Evolutionary conservation across 345 rosid species (phyloP).

Genomic region (Dipteronia sinensis): DNA sequence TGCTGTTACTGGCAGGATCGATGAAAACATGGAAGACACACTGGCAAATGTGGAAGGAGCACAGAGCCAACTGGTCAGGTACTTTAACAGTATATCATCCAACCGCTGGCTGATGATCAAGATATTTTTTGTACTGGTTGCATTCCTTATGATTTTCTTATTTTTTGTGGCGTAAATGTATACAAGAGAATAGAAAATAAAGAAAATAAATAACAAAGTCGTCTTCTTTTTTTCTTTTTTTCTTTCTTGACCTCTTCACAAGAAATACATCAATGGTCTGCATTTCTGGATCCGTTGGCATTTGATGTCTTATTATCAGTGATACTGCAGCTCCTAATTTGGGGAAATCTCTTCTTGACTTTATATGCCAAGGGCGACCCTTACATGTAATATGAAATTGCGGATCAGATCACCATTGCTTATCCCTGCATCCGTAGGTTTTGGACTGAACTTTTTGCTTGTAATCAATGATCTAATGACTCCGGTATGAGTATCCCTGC

Average conservation of each 20-base stretch:
- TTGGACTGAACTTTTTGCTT: background rate
- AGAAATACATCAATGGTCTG: background rate
- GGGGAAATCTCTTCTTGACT: too few relatives aligned
- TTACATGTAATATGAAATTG: too few relatives aligned
- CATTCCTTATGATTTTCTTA: constrained; percentile 78
- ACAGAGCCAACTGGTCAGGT: constrained; percentile 56
- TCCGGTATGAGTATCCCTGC: background rate
- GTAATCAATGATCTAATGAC: background rate
- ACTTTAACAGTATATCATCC: constrained; percentile 76
- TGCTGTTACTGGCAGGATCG: constrained; percentile 51
- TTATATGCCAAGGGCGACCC: too few relatives aligned
- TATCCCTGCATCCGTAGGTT: too few relatives aligned
- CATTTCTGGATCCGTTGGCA: background rate
- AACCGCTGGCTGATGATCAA: constrained; percentile 84
- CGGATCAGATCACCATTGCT: too few relatives aligned
- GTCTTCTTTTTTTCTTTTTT: background rate
- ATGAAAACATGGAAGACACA: constrained; percentile 79
- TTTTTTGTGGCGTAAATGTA: constrained; percentile 67
- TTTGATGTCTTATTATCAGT: too few relatives aligned
- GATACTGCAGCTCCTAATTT: too few relatives aligned
- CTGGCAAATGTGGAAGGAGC: constrained; percentile 77
- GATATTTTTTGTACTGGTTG: constrained; percentile 71
- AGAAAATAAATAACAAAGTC: constrained; percentile 13
- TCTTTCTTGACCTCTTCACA: background rate
- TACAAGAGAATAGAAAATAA: constrained; percentile 15